phyloP scores from a whole-genome alignment of 495 filamentous ascomycete genomes.

The Alectoria sarmentosa region DNA sequence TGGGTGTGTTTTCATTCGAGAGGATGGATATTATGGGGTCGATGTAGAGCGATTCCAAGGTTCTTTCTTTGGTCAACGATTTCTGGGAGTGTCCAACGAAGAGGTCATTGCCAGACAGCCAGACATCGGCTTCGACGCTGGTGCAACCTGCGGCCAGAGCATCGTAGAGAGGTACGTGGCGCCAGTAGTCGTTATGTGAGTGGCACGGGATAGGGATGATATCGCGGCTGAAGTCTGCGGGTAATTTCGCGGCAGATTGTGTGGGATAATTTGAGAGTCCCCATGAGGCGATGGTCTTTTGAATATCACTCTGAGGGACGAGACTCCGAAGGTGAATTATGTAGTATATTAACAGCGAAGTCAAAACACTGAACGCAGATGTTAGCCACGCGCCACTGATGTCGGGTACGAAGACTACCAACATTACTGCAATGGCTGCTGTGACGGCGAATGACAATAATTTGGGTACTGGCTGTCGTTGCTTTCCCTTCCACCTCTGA shows the following conservation, averaged over 20 bases:
- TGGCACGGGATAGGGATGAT: slow-evolving; percentile 53
- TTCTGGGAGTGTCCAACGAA: slow-evolving; percentile 53
- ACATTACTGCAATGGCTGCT: neutral
- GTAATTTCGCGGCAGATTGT: neutral
- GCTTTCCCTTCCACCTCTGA: neutral
- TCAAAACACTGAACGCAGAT: neutral
- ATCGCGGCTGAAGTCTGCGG: slow-evolving; percentile 48
- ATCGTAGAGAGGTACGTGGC: slow-evolving; percentile 51
- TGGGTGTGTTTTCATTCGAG: slow-evolving; percentile 43
- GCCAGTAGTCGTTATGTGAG: slow-evolving; percentile 64
- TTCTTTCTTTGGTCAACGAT: slow-evolving; percentile 47
- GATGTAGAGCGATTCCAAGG: slow-evolving; percentile 57
- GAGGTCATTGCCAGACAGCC: slow-evolving; percentile 42
- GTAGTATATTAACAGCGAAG: slow-evolving; percentile 11
- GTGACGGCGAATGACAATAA: neutral
- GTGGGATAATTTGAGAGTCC: slow-evolving; percentile 3
- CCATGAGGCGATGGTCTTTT: slow-evolving; percentile 18
- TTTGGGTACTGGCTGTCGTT: neutral
- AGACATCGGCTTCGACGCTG: slow-evolving; percentile 72
- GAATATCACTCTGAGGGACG: slow-evolving; percentile 17
- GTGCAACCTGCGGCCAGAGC: slow-evolving; percentile 47
- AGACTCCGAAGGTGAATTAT: slow-evolving; percentile 7
- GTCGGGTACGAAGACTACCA: neutral
- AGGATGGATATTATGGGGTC: slow-evolving; percentile 55
- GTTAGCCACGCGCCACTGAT: neutral